Evolutionary conservation across 192 early-diverging fungal genomes (phyloP).

Genomic region (Ambispora gerdemannii): DNA sequence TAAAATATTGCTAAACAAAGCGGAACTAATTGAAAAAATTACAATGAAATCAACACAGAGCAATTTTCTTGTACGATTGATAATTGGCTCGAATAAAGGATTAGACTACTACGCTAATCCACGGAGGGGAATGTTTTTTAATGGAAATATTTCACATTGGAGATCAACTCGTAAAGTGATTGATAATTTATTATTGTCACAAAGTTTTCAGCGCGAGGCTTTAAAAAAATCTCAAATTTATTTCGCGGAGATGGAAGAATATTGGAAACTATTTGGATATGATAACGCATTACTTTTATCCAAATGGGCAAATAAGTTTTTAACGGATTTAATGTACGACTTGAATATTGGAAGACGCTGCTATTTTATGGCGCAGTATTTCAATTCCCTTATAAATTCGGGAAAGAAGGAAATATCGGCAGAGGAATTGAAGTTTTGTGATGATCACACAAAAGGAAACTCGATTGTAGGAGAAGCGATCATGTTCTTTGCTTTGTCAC

Average conservation of each 20-base stretch:
- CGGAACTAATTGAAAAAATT: neutral
- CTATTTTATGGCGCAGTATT: neutral
- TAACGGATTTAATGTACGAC: neutral
- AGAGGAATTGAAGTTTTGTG: neutral
- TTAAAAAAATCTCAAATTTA: neutral
- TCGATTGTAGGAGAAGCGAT: neutral
- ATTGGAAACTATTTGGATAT: neutral
- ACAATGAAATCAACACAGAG: neutral
- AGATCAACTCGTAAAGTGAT: neutral
- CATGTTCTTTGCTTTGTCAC: neutral
- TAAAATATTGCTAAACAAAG: conserved; percentile 4
- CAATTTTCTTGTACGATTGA: neutral
- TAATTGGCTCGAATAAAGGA: conserved; percentile 3
- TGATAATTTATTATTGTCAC: neutral
- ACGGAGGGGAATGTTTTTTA: neutral
- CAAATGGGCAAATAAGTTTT: neutral
- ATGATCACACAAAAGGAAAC: neutral
- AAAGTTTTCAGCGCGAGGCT: neutral
- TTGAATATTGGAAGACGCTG: neutral
- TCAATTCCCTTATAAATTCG: neutral
- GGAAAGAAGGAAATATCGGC: neutral
- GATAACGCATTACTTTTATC: neutral
- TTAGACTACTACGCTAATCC: neutral
- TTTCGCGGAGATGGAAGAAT: neutral
- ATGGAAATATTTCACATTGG: neutral